Conservation (phyloP, 768 basidiomycete species). For the Candolleomyces eurysporus region DNA sequence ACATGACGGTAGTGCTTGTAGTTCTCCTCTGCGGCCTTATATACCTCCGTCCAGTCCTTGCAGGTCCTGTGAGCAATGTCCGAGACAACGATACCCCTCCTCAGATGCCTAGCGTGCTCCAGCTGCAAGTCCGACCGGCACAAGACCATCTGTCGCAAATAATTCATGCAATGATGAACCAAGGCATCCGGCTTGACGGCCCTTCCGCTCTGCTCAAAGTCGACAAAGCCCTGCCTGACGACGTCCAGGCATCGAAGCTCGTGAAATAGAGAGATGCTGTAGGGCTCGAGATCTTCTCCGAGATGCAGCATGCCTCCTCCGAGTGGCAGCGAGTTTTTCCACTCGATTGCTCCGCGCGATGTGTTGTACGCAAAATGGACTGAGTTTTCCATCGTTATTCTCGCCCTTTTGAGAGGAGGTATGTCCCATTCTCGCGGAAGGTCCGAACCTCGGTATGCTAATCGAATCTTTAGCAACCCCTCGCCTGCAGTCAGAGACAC, state of each 20-base stretch:
- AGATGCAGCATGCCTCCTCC: conserved; percentile 18
- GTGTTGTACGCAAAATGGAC: conserved; percentile 19
- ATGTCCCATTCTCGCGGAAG: conserved; percentile 7
- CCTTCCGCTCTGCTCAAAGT: not conserved
- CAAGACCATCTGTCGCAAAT: conserved; percentile 15
- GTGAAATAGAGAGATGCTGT: conserved; percentile 35
- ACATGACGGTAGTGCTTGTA: not conserved
- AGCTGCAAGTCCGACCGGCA: conserved; percentile 11
- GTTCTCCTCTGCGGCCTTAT: conserved; percentile 15
- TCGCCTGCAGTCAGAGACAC: too few relatives aligned
- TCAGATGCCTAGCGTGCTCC: conserved; percentile 5
- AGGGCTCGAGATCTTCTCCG: conserved; percentile 24
- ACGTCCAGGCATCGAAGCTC: conserved; percentile 34
- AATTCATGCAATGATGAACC: conserved; percentile 15
- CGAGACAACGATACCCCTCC: conserved; percentile 4
- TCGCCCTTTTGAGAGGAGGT: conserved; percentile 14
- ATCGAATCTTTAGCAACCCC: not conserved
- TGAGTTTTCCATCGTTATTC: conserved; percentile 22
- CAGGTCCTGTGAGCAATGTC: conserved; percentile 15
- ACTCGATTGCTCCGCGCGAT: conserved; percentile 15
- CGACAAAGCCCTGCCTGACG: conserved; percentile 17
- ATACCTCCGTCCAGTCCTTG: conserved; percentile 19
- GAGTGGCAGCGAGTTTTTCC: conserved; percentile 20
- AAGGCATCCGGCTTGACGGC: conserved; percentile 1
- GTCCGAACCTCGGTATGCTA: conserved; percentile 6